Percentiles rank a stretch among this genome's conserved stretches.
phyloP scores from a whole-genome alignment of 1,139 yeast genomes.

The Saccharomyces hybrid region DNA sequence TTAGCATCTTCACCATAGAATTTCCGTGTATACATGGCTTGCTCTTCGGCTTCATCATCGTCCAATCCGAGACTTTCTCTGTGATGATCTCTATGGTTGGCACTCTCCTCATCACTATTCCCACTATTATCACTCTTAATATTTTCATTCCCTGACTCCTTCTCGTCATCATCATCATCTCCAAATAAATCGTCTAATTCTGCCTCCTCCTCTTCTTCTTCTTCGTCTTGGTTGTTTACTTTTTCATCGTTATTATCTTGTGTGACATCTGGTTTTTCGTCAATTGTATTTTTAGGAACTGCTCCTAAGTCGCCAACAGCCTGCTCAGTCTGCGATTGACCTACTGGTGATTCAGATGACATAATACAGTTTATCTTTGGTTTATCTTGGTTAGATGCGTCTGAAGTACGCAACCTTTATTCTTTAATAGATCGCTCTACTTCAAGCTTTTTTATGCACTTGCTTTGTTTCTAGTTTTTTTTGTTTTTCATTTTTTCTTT shows the following conservation, averaged over 20 bases:
- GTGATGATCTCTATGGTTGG: constrained; percentile 8
- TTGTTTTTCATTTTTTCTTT: neutral
- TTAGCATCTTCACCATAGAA: constrained; percentile 31
- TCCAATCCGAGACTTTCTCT: constrained; percentile 14
- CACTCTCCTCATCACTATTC: constrained; percentile 20
- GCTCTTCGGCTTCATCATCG: constrained; percentile 30
- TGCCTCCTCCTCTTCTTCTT: constrained; percentile 12
- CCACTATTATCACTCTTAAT: constrained; percentile 12
- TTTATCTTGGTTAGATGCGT: neutral
- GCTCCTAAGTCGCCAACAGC: neutral
- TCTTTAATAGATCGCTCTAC: neutral
- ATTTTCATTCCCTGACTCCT: neutral
- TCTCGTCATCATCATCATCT: constrained; percentile 35
- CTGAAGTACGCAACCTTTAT: neutral
- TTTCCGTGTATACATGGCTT: constrained; percentile 30
- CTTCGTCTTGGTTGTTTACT: neutral
- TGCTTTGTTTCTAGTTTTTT: neutral
- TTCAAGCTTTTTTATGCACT: neutral
- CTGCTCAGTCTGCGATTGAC: neutral
- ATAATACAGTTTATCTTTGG: neutral
- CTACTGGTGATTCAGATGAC: neutral
- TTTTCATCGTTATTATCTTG: neutral
- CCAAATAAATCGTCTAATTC: constrained; percentile 41
- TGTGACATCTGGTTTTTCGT: constrained; percentile 1
- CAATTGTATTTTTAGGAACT: neutral